phyloP scores from a whole-genome alignment of 2,329 filamentous ascomycete species.

The Eutypa lata region DNA sequence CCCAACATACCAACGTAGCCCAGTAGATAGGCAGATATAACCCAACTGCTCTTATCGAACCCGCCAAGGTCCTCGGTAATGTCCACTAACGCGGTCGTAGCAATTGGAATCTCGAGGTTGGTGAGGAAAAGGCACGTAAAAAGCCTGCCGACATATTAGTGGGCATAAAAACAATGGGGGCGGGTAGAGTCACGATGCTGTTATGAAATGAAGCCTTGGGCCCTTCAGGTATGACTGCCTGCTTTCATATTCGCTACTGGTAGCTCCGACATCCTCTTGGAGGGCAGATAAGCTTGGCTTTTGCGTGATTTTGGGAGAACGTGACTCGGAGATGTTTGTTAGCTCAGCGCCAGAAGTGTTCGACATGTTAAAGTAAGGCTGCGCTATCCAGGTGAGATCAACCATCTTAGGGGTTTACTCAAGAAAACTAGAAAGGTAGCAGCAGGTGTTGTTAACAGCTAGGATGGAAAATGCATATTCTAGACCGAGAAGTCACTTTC shows the following conservation, averaged over 20 bases:
- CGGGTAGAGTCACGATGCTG: background rate
- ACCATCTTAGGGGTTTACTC: too few species aligned
- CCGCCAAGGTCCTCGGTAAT: background rate
- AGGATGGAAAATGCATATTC: too few species aligned
- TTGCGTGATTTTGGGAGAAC: too few species aligned
- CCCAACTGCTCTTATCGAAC: background rate
- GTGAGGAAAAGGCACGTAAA: background rate
- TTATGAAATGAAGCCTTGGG: background rate
- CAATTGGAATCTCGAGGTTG: background rate
- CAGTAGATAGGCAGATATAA: background rate
- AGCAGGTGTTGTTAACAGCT: too few species aligned
- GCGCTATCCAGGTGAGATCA: too few species aligned
- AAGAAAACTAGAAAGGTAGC: too few species aligned
- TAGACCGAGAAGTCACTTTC: too few species aligned
- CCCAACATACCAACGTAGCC: background rate
- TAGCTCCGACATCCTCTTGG: background rate
- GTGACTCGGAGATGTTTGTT: too few species aligned
- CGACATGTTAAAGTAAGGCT: too few species aligned
- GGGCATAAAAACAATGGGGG: background rate
- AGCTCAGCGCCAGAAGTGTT: too few species aligned
- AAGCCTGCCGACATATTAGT: background rate
- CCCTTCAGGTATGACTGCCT: background rate
- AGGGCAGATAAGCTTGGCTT: background rate
- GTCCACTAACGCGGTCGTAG: background rate
- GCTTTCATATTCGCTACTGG: background rate